phyloP scores from a whole-genome alignment of 768 basidiomycete species.

The Russula foetens region DNA sequence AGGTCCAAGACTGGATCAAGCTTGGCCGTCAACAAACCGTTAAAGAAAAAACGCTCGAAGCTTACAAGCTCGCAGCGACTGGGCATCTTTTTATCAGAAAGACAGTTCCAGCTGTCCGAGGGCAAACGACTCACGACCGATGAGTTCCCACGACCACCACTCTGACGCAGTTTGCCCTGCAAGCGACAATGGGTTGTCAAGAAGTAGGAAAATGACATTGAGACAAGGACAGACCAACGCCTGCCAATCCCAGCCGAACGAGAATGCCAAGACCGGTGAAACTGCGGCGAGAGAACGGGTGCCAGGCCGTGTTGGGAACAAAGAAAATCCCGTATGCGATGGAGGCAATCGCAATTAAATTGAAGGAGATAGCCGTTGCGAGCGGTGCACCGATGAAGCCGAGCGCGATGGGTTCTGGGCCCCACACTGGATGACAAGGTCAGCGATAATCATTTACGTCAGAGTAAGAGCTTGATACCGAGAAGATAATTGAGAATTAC shows the following conservation, averaged over 20 bases:
- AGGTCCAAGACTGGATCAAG: constrained; percentile 56
- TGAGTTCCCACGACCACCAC: constrained; percentile 97
- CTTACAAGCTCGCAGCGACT: constrained; percentile 50
- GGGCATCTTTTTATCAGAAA: neutral
- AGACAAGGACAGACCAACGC: constrained; percentile 44
- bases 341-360: constrained; percentile 62
- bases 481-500: constrained; percentile 75
- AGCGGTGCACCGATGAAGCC: constrained; percentile 93
- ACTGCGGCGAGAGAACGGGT: constrained; percentile 55
- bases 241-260: constrained; percentile 70
- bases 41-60: neutral
- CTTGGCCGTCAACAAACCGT: constrained; percentile 21
- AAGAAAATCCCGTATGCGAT: constrained; percentile 56
- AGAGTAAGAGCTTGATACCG: constrained; percentile 37
- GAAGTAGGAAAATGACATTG: neutral
- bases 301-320: constrained; percentile 72
- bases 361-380: constrained; percentile 83
- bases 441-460: constrained; percentile 1
- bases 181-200: neutral
- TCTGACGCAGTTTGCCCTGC: constrained; percentile 75
- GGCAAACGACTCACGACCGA: constrained; percentile 37
- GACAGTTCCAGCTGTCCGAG: neutral
- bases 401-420: constrained; percentile 64
- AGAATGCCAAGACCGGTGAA: constrained; percentile 64
- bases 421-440: constrained; percentile 52